A percentile compares a stretch with the other conserved stretches of the same genome.
phyloP scores from a whole-genome alignment of 164 flowering plant species.

The Vitis amurensis region DNA sequence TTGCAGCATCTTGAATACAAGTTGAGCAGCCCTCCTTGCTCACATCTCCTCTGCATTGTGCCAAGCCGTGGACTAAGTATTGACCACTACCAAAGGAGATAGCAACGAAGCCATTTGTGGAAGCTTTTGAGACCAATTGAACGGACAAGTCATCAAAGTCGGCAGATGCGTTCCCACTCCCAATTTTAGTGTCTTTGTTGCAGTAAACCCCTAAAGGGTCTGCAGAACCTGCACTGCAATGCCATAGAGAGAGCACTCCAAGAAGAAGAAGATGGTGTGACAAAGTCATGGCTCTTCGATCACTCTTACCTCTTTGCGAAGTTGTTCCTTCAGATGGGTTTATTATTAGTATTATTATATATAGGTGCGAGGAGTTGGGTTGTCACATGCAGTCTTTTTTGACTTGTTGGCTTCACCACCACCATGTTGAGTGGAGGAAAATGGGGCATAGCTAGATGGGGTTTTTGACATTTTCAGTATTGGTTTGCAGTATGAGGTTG shows the following conservation, averaged over 20 bases:
- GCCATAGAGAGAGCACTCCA: slow-evolving; percentile 5
- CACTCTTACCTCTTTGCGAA: too few species aligned
- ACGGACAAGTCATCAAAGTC: slow-evolving; percentile 36
- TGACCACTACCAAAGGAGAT: slow-evolving; percentile 32
- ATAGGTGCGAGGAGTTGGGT: too few species aligned
- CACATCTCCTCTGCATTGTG: slow-evolving; percentile 63
- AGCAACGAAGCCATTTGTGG: slow-evolving; percentile 21
- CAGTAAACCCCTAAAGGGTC: slow-evolving; percentile 34
- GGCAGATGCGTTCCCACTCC: slow-evolving; percentile 12
- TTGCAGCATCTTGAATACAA: slow-evolving; percentile 48
- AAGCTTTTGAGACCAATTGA: slow-evolving; percentile 20
- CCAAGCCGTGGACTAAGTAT: slow-evolving; percentile 43
- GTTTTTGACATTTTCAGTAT: too few species aligned
- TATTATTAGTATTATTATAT: too few species aligned
- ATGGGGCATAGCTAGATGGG: too few species aligned
- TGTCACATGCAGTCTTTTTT: too few species aligned
- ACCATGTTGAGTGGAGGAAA: too few species aligned
- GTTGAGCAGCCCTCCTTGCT: slow-evolving; percentile 37
- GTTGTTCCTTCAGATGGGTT: too few species aligned
- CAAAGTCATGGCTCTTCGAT: too few species aligned
- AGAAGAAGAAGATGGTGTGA: slow-evolving; percentile 8
- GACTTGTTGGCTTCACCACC: too few species aligned
- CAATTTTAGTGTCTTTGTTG: slow-evolving; percentile 24
- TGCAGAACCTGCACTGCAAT: slow-evolving; percentile 6
- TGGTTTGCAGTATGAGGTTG: too few species aligned